A percentile compares a stretch with the other conserved stretches of the same genome.
phyloP scores from a whole-genome alignment of 768 basidiomycete species.

The Cytidiella melzeri region DNA sequence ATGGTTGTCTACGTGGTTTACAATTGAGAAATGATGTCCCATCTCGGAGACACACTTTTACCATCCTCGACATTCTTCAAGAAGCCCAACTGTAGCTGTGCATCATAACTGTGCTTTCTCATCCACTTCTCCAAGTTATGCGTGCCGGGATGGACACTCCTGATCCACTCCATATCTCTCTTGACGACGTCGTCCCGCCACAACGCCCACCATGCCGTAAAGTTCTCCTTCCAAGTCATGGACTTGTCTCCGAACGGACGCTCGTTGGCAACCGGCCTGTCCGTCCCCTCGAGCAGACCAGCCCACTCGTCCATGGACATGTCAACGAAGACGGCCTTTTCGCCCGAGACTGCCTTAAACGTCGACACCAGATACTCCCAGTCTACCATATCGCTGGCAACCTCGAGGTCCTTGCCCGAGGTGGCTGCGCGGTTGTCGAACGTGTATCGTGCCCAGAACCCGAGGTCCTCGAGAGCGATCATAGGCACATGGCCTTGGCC shows the following conservation, averaged over 20 bases:
- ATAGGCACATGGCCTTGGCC: constrained; percentile 22
- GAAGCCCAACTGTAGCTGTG: neutral
- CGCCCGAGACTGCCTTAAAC: constrained; percentile 22
- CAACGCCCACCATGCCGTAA: constrained; percentile 32
- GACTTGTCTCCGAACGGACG: constrained; percentile 7
- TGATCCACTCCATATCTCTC: constrained; percentile 36
- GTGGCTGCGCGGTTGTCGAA: constrained; percentile 23
- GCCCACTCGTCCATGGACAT: constrained; percentile 19
- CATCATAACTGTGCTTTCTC: constrained; percentile 25
- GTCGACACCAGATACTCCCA: constrained; percentile 22
- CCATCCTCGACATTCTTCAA: constrained; percentile 19
- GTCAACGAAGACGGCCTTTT: constrained; percentile 16
- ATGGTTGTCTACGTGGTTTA: no score
- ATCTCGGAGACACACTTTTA: no score
- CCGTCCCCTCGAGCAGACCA: constrained; percentile 7
- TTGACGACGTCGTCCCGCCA: constrained; percentile 35
- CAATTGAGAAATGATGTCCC: no score
- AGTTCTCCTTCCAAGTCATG: constrained; percentile 27
- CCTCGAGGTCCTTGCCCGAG: constrained; percentile 19
- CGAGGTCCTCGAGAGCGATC: constrained; percentile 24
- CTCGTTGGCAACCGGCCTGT: constrained; percentile 15
- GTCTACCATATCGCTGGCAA: constrained; percentile 19
- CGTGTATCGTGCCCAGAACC: constrained; percentile 23
- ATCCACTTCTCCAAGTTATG: constrained; percentile 34
- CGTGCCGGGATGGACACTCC: constrained; percentile 28